phyloP scores from a whole-genome alignment of 2,329 filamentous ascomycete genomes.

The Alternaria angustiovoidea region DNA sequence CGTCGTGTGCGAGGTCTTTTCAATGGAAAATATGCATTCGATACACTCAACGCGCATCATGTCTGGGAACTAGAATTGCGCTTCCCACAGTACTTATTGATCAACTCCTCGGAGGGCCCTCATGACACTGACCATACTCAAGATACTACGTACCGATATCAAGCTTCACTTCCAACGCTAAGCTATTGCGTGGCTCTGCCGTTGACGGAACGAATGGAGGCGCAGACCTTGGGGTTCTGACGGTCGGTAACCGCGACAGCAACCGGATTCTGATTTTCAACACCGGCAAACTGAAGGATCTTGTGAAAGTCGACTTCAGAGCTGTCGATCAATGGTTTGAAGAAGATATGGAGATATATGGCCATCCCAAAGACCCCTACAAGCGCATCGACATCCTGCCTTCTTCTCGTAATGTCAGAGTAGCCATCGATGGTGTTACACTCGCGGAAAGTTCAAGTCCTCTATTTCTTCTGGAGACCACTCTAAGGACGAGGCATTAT shows the following conservation, averaged over 20 bases:
- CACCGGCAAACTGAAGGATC: slow-evolving; percentile 27
- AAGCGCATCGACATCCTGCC: slow-evolving; percentile 69
- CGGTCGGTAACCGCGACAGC: slow-evolving; percentile 27
- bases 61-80: slow-evolving; percentile 50
- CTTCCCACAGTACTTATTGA: slow-evolving; percentile 45
- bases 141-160: slow-evolving; percentile 43
- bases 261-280: slow-evolving; percentile 41
- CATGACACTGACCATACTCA: not conserved
- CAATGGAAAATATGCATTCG: slow-evolving; percentile 44
- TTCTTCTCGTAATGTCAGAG: slow-evolving; percentile 62
- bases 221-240: slow-evolving; percentile 34
- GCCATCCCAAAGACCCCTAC: slow-evolving; percentile 73
- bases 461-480: slow-evolving; percentile 68
- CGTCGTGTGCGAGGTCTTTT: slow-evolving; percentile 46
- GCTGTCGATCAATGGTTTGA: slow-evolving; percentile 61
- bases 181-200: slow-evolving; percentile 17
- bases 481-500: slow-evolving; percentile 67
- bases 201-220: slow-evolving; percentile 29
- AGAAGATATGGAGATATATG: slow-evolving; percentile 66
- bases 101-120: not conserved
- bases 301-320: slow-evolving; percentile 44
- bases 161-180: slow-evolving; percentile 29
- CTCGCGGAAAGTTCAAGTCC: slow-evolving; percentile 56
- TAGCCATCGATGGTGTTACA: slow-evolving; percentile 58
- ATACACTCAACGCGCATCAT: slow-evolving; percentile 43